Evolutionary conservation across 1,139 yeast species (phyloP), one percentile per base, ranked within the genome.

Genomic region (Candida gigantensis): DNA sequence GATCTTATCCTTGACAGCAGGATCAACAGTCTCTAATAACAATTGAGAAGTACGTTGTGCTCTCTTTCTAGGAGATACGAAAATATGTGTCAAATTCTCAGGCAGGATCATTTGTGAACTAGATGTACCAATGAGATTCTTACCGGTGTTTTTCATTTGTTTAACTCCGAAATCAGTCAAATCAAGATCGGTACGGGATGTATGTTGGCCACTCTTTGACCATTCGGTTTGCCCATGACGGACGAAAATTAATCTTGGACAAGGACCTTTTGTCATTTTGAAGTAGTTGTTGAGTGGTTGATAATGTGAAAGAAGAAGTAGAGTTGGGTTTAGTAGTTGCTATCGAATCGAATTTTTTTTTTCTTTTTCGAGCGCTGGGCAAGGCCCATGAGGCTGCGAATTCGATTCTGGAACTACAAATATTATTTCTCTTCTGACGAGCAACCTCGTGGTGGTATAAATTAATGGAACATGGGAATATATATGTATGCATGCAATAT

Each of bases 201-300:
- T 90, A 62, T 87, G 83, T 58, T 87, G 96, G 20, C 97, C 97
- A 4, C 89, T 75, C 53, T 84, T 80, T 24, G 97, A 89, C 97
- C 97, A 90, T 60, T 81, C 95, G 3, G 97, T 90, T 65, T 90
- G 96, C 24, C 95, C 88, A 52, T 83, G 90, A 51, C 96, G 90
- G 36, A 86, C 79, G 50, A 87, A 79, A 24, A 87, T 77, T 28
- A 87, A 80, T 62, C 95, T 74, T 13, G 95, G 95, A 15, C 87
- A 73, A 31, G 69, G 68, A 20, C 57, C 48, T 37, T 53, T 57
- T 13, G 50, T 39, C 50, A 48, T 51, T 27, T 6, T 21, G 16
- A 17, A 24, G 3, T 20, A n/a, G 23, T 9, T 4, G 5, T 24
- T 24, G 18, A 9, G 12, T 6, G 12, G 7, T 14, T 6, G 20